These are phyloP conservation scores for Pyrrhoderma lamaoense DNA, from an alignment of 1,284 basidiomycete species.

Conservation along the genomic window DNA sequence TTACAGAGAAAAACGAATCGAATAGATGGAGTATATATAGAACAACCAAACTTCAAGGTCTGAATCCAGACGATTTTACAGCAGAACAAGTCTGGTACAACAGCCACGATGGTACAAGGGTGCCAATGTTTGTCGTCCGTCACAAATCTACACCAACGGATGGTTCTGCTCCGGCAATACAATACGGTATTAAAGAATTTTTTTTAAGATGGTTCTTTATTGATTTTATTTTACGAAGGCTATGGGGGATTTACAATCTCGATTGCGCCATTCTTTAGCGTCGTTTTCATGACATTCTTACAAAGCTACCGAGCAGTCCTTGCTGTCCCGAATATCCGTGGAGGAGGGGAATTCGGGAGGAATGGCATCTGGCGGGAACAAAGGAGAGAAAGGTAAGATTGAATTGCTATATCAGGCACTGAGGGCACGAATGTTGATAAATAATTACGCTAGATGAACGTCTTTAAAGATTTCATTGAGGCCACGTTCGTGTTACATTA, in stretches of 20 bases:
- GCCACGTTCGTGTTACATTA: constrained; percentile 50
- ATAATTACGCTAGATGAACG: constrained; percentile 47
- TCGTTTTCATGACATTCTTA: constrained; percentile 70
- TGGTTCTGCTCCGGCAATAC: constrained; percentile 71
- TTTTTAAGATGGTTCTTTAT: constrained; percentile 23
- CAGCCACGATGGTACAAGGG: constrained; percentile 73
- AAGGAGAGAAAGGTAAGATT: constrained; percentile 58
- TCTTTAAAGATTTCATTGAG: constrained; percentile 76
- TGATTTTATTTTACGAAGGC: constrained; percentile 26
- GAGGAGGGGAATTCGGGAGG: constrained; percentile 84
- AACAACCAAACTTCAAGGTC: constrained; percentile 54
- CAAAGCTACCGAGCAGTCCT: constrained; percentile 67
- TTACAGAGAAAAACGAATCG: constrained; percentile 37
- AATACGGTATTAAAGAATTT: constrained; percentile 52
- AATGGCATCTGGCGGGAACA: constrained; percentile 71
- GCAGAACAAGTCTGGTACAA: constrained; percentile 72
- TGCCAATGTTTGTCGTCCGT: constrained; percentile 84
- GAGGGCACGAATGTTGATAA: constrained; percentile 14
- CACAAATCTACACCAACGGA: constrained; percentile 67
- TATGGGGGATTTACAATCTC: constrained; percentile 77
- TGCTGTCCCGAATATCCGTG: constrained; percentile 73
- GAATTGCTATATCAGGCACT: constrained; percentile 11
- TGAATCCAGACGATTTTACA: constrained; percentile 66
- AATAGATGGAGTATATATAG: constrained; percentile 55
- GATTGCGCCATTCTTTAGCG: constrained; percentile 66